phyloP scores from a whole-genome alignment of 139 green algal genomes.

The Raphidocelis subcapitata region DNA sequence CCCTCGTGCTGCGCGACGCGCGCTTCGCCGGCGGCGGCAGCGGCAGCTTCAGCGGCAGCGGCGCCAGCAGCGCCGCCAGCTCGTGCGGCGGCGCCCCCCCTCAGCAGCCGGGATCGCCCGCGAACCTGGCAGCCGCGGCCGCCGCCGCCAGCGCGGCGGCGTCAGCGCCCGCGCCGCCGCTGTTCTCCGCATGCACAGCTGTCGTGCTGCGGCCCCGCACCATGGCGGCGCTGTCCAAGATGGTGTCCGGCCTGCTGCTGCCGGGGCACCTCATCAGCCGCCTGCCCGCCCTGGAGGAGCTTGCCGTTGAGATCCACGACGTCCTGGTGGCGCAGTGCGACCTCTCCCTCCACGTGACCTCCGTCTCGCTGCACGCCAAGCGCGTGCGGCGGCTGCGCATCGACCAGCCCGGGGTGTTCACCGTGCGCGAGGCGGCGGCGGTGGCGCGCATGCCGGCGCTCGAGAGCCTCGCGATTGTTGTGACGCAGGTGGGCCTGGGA shows the following conservation, averaged over 20 bases:
- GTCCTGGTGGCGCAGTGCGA: constrained; percentile 21
- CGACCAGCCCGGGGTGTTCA: constrained; percentile 2
- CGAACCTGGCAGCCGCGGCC: no score
- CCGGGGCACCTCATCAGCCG: neutral
- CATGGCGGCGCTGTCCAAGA: constrained; percentile 18
- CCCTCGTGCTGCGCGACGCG: no score
- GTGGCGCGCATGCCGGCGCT: constrained; percentile 5
- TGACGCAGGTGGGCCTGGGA: no score
- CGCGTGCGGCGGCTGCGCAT: constrained; percentile 1
- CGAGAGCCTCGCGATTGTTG: no score
- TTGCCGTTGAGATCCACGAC: constrained; percentile 17
- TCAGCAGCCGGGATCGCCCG: no score
- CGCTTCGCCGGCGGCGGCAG: no score
- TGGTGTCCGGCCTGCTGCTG: constrained; percentile 15
- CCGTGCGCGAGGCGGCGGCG: neutral
- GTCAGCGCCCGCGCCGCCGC: no score
- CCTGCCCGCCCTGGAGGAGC: constrained; percentile 2
- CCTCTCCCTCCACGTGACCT: constrained; percentile 14
- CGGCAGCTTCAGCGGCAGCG: no score
- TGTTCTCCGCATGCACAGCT: neutral
- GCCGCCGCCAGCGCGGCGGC: no score
- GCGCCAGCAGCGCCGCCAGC: neutral
- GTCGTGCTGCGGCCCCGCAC: constrained; percentile 12
- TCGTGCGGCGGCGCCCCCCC: no score
- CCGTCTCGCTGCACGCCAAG: constrained; percentile 5